Conservation (phyloP, 2,329 filamentous ascomycete species). For the Penicillium sp. region DNA sequence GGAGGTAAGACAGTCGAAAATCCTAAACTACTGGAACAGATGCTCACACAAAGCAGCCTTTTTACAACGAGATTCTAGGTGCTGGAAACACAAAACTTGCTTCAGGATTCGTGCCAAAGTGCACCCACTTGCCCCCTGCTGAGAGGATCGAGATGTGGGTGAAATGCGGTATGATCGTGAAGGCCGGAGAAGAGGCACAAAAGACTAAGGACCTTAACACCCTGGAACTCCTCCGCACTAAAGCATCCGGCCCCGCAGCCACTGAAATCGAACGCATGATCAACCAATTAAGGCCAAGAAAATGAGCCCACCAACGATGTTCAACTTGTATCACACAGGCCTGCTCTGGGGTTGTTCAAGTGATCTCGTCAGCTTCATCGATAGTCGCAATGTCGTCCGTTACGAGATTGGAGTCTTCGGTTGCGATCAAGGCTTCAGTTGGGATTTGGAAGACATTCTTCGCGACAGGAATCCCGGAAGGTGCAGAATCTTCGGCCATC, state of each 20-base stretch:
- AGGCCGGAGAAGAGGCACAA: conserved; percentile 88
- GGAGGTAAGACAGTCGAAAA: conserved; percentile 63
- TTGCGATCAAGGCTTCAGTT: conserved; percentile 9
- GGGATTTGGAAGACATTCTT: conserved; percentile 19
- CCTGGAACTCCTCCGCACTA: conserved; percentile 70
- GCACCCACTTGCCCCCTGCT: conserved; percentile 64
- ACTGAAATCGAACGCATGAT: conserved; percentile 82
- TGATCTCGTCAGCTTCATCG: conserved; percentile 46
- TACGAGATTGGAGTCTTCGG: conserved; percentile 16
- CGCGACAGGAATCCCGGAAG: conserved; percentile 12
- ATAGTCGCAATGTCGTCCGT: conserved; percentile 28
- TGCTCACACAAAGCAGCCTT: conserved; percentile 61
- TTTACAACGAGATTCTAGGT: conserved; percentile 82
- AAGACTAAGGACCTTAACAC: conserved; percentile 73
- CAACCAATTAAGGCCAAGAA: conserved; percentile 50
- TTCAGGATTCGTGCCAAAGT: conserved; percentile 81
- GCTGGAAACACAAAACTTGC: conserved; percentile 90
- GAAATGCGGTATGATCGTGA: conserved; percentile 85
- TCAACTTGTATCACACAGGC: conserved; percentile 8
- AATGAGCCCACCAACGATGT: conserved; percentile 30
- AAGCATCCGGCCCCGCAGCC: conserved; percentile 66
- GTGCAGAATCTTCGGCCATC: conserved; percentile 32
- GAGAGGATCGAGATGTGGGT: conserved; percentile 89
- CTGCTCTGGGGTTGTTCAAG: conserved; percentile 29
- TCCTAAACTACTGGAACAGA: conserved; percentile 12